Evolutionary conservation across 2,329 filamentous ascomycete genomes (phyloP), one percentile per base, ranked within the genome.

Genomic region (Talaromyces funiculosus): DNA sequence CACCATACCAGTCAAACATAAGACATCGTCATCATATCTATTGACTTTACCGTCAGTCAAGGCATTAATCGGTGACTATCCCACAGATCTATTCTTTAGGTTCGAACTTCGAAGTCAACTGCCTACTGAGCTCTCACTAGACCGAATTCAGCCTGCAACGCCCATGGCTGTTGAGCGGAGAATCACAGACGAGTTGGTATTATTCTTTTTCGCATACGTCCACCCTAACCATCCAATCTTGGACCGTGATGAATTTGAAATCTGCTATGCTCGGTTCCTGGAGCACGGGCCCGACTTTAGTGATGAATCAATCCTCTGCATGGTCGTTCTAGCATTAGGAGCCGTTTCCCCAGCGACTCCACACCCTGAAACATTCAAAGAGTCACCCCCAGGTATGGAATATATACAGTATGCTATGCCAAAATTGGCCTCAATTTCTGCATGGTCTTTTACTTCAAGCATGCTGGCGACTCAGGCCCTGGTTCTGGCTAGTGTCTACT

Each of bases 401-500:
- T 74, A 69, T 59, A 70, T 73, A 62, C 66, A 69, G 37, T 71
- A 69, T 1, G 72, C 72, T 54, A 66, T 67, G 2, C 66, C 66
- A 6, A 68, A 64, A 43, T 61, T 71, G 3, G 56, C 69, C 7
- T 62, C 72, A 1, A 62, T 69, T 1, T 59, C 43, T 18, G 57
- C 33, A 40, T 57, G 55, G 55, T 57, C 55, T 40, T 40, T 57
- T 16, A 22, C 55, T 6, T 47, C 55, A 18, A 57, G 20, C 12
- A 57, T 57, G 40, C 20, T 47, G 16, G 40, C 40, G 10, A 29
- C 40, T 37, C 69, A 74, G 54, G 66, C 70, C 4, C 58, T 73
- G 7, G 69, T 73, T 4, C 63, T 74, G 4, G 72, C 69, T 0
- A 72, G 71, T 33, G 60, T 73, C 2, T 74, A 73, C 57, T 73